phyloP scores from a whole-genome alignment of 2,329 filamentous ascomycete genomes.

The Aspergillus felis region DNA sequence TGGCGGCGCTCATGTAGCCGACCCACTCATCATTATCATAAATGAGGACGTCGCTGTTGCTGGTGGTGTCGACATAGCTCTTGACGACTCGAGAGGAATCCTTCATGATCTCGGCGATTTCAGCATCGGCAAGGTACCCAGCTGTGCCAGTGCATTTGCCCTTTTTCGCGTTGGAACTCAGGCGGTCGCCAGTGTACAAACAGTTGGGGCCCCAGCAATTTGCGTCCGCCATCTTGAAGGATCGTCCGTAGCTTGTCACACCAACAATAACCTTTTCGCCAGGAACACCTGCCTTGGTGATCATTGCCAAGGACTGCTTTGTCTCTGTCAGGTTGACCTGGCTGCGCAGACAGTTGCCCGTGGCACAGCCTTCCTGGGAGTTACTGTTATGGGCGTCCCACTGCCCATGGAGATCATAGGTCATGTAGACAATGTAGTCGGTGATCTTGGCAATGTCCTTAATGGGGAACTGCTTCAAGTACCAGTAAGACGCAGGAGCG shows the following conservation, averaged over 20 bases:
- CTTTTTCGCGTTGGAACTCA: slow-evolving; percentile 23
- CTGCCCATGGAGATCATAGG: slow-evolving; percentile 33
- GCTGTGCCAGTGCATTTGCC: slow-evolving; percentile 37
- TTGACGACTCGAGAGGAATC: background rate
- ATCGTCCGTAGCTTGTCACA: slow-evolving; percentile 34
- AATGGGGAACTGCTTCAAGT: slow-evolving; percentile 28
- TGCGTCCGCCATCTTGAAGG: slow-evolving; percentile 30
- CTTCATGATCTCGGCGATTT: slow-evolving; percentile 31
- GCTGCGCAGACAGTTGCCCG: slow-evolving; percentile 34
- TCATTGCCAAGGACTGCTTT: slow-evolving; percentile 28
- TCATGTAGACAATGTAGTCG: slow-evolving; percentile 38
- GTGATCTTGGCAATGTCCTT: slow-evolving; percentile 20
- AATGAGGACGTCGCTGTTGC: slow-evolving; percentile 25
- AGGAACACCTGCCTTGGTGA: slow-evolving; percentile 37
- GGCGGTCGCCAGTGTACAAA: slow-evolving; percentile 26
- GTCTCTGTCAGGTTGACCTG: slow-evolving; percentile 42
- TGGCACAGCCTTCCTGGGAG: slow-evolving; percentile 17
- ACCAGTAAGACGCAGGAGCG: slow-evolving; percentile 29
- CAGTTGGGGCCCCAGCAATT: slow-evolving; percentile 32
- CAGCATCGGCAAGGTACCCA: slow-evolving; percentile 40
- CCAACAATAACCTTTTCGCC: slow-evolving; percentile 32
- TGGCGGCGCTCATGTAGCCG: slow-evolving; percentile 27
- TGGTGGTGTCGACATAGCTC: slow-evolving; percentile 8
- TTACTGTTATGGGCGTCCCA: slow-evolving; percentile 10
- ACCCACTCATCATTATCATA: slow-evolving; percentile 33